Evolutionary conservation across 78 protist species (phyloP).

Genomic region (Dictyostelium purpureum): DNA sequence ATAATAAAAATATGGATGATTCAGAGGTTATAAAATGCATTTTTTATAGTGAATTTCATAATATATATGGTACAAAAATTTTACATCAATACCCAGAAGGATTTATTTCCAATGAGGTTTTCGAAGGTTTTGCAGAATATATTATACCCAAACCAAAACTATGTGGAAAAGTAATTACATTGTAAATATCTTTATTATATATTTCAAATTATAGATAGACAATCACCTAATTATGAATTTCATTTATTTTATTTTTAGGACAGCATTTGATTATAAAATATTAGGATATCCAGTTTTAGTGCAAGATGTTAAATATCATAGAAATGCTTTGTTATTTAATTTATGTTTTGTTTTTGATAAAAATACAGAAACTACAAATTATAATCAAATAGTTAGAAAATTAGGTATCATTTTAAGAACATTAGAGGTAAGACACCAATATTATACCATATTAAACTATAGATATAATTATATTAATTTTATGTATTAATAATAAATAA

Average conservation of each 20-base stretch:
- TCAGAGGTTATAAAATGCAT: conserved; percentile 66
- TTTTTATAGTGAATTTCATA: conserved; percentile 80
- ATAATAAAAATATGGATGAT: not conserved
- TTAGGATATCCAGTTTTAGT: conserved; percentile 63
- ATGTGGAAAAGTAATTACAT: conserved; percentile 67
- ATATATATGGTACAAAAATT: conserved; percentile 68
- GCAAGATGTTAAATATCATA: conserved; percentile 79
- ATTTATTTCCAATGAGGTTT: conserved; percentile 51
- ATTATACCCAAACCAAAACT: conserved; percentile 84
- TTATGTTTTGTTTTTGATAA: conserved; percentile 70
- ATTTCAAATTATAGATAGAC: not conserved
- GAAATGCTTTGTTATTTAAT: conserved; percentile 85
- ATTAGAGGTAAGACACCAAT: not conserved
- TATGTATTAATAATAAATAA: too few relatives aligned
- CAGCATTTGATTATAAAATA: conserved; percentile 67
- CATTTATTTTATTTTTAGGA: not conserved
- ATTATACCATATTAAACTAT: not conserved
- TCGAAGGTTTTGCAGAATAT: conserved; percentile 82
- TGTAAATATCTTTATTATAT: not conserved
- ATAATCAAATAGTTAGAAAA: conserved; percentile 73
- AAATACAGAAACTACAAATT: conserved; percentile 28
- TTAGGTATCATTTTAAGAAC: conserved; percentile 53
- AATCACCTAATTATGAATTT: not conserved
- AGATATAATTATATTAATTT: not conserved
- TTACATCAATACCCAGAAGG: conserved; percentile 75